Evolutionary conservation across 2,329 filamentous ascomycete species (phyloP).

Genomic region (Epichloe brachyelytri): DNA sequence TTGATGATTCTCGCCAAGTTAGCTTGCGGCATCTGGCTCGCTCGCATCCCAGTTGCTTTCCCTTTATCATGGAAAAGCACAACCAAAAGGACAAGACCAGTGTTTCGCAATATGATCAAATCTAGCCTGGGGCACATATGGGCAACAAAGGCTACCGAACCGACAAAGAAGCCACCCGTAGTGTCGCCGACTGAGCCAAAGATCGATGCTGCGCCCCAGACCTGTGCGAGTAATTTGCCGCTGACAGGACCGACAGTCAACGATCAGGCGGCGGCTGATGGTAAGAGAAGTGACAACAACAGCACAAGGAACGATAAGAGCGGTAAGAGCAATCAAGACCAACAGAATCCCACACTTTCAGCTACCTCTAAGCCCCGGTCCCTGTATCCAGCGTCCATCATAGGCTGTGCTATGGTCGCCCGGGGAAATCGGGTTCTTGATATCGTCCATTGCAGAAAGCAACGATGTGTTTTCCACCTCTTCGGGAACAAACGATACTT

Average conservation of each 20-base stretch:
- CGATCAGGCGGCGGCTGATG: neutral
- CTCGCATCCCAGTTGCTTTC: slow-evolving; percentile 15
- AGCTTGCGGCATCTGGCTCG: slow-evolving; percentile 45
- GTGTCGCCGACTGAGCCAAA: neutral
- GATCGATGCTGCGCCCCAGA: neutral
- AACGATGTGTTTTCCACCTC: slow-evolving; percentile 26
- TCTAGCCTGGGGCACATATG: neutral
- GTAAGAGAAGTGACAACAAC: neutral
- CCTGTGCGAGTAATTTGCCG: neutral
- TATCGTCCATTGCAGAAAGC: slow-evolving; percentile 53
- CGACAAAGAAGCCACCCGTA: neutral
- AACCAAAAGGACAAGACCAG: neutral
- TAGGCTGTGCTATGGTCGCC: slow-evolving; percentile 58
- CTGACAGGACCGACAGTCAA: neutral
- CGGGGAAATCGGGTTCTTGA: slow-evolving; percentile 73
- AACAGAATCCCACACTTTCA: slow-evolving; percentile 2
- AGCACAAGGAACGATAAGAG: neutral
- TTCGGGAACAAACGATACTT: slow-evolving; percentile 8
- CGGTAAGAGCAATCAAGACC: no score
- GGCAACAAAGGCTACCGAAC: neutral
- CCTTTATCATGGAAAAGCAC: neutral
- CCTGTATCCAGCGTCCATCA: slow-evolving; percentile 52
- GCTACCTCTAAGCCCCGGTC: slow-evolving; percentile 39
- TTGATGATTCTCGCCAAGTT: slow-evolving; percentile 57
- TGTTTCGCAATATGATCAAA: neutral